phyloP scores from a whole-genome alignment of 768 basidiomycete species.

The Leucosporidium scottii region DNA sequence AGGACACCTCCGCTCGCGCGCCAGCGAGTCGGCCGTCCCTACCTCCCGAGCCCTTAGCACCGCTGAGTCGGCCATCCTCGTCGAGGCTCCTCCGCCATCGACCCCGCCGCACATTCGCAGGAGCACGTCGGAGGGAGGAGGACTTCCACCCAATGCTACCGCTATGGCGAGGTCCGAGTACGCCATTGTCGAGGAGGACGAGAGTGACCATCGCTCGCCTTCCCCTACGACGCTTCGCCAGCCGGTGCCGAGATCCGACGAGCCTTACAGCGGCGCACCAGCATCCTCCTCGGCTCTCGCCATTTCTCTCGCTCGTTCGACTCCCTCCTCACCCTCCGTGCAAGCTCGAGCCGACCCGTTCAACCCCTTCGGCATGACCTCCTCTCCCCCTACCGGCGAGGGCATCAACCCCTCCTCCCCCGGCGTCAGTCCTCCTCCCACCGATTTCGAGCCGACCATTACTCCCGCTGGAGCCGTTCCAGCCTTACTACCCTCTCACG shows the following conservation, averaged over 20 bases:
- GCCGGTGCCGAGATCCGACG: not conserved
- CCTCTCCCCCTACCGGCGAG: not conserved
- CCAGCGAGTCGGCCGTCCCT: not conserved
- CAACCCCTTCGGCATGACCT: slow-evolving; percentile 10
- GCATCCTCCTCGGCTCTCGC: slow-evolving; percentile 12
- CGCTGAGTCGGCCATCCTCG: slow-evolving; percentile 21
- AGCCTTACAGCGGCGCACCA: not conserved
- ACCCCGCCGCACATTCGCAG: slow-evolving; percentile 9
- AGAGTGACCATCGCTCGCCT: slow-evolving; percentile 2
- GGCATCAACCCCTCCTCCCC: not conserved
- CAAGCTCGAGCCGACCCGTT: slow-evolving; percentile 16
- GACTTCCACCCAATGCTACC: slow-evolving; percentile 5
- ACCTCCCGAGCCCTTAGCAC: not conserved
- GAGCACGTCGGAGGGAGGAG: not conserved
- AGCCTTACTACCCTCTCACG: slow-evolving; percentile 24
- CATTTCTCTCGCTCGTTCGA: slow-evolving; percentile 17
- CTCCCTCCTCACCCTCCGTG: not conserved
- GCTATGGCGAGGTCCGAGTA: slow-evolving; percentile 4
- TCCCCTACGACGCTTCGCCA: slow-evolving; percentile 11
- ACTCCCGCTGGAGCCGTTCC: slow-evolving; percentile 10
- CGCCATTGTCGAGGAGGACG: slow-evolving; percentile 26
- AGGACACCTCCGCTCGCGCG: slow-evolving; percentile 2
- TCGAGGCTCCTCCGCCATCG: slow-evolving; percentile 5
- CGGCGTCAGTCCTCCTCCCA: not conserved
- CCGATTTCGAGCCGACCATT: slow-evolving; percentile 27